Evolutionary conservation across 805 yeast genomes (phyloP).

Genomic region (Wickerhamiella allomyrinae): DNA sequence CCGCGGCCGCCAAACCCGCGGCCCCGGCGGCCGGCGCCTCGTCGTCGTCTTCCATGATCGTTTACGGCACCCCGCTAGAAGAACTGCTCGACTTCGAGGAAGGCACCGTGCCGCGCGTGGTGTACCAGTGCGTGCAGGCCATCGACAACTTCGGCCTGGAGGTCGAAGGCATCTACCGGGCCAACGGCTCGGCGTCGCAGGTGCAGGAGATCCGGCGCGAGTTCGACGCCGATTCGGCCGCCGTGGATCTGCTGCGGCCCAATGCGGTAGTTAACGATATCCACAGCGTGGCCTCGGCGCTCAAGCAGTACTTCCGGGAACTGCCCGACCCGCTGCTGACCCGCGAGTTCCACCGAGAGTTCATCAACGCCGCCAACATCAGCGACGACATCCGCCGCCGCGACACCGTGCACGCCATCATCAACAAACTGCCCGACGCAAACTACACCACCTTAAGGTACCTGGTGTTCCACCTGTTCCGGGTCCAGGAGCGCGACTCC

Average conservation of each 20-base stretch:
- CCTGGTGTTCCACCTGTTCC: constrained; percentile 69
- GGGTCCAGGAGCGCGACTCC: constrained; percentile 48
- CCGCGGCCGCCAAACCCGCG: constrained; percentile 13
- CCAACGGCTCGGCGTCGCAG: constrained; percentile 62
- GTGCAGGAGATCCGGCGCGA: constrained; percentile 58
- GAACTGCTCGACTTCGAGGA: constrained; percentile 65
- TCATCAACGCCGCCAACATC: constrained; percentile 58
- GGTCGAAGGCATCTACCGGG: constrained; percentile 79
- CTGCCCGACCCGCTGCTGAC: constrained; percentile 82
- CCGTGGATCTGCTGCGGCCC: constrained; percentile 38
- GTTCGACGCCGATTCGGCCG: constrained; percentile 50
- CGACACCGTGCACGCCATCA: constrained; percentile 68
- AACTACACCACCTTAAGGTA: constrained; percentile 85
- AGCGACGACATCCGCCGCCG: constrained; percentile 46
- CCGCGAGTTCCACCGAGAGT: constrained; percentile 41
- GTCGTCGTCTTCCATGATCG: constrained; percentile 26
- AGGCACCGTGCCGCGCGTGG: constrained; percentile 83
- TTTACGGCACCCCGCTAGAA: constrained; percentile 80
- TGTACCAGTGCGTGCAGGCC: constrained; percentile 73
- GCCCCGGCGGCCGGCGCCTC: constrained; percentile 21
- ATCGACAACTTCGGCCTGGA: constrained; percentile 75
- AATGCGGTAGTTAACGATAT: constrained; percentile 59
- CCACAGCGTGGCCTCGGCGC: constrained; percentile 71
- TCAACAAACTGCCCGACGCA: constrained; percentile 85
- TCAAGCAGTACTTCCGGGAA: constrained; percentile 69